Conservation (phyloP, 371 early-diverging fungal species). For the Capillidium heterosporum region DNA sequence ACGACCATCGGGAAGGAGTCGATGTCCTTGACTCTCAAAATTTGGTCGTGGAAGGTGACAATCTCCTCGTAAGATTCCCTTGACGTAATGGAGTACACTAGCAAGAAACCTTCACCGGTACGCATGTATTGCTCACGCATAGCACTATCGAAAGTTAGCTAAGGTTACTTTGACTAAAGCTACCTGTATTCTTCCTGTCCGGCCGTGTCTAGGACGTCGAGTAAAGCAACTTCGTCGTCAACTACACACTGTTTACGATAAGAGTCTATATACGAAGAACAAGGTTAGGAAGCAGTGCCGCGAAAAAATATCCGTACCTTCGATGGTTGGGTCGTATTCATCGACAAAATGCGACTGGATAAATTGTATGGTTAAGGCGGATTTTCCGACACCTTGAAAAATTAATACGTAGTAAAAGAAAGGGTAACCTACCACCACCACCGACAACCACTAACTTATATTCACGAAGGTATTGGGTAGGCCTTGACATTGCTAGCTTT, state of each 20-base stretch:
- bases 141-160: slow-evolving; percentile 4
- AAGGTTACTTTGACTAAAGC: not conserved
- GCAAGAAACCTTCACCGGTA: slow-evolving; percentile 71
- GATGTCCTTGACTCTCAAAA: slow-evolving; percentile 61
- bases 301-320: slow-evolving; percentile 22
- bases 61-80: slow-evolving; percentile 66
- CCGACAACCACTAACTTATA: slow-evolving; percentile 75
- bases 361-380: slow-evolving; percentile 79
- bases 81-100: slow-evolving; percentile 60
- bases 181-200: slow-evolving; percentile 83
- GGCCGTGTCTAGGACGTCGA: slow-evolving; percentile 89
- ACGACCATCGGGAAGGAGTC: slow-evolving; percentile 74
- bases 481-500: not conserved
- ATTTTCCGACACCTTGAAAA: slow-evolving; percentile 49
- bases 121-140: slow-evolving; percentile 44
- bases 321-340: slow-evolving; percentile 89
- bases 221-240: slow-evolving; percentile 58
- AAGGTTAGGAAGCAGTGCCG: not conserved
- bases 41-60: slow-evolving; percentile 49
- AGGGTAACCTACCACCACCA: slow-evolving; percentile 49
- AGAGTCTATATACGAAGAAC: slow-evolving; percentile 34
- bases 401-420: slow-evolving; percentile 1
- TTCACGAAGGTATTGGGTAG: slow-evolving; percentile 34
- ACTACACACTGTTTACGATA: slow-evolving; percentile 77
- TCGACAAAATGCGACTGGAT: slow-evolving; percentile 80